Percentiles rank a stretch among this genome's conserved stretches.
Conservation (phyloP, 306 rosid genomes). For the Neltuma alba region DNA sequence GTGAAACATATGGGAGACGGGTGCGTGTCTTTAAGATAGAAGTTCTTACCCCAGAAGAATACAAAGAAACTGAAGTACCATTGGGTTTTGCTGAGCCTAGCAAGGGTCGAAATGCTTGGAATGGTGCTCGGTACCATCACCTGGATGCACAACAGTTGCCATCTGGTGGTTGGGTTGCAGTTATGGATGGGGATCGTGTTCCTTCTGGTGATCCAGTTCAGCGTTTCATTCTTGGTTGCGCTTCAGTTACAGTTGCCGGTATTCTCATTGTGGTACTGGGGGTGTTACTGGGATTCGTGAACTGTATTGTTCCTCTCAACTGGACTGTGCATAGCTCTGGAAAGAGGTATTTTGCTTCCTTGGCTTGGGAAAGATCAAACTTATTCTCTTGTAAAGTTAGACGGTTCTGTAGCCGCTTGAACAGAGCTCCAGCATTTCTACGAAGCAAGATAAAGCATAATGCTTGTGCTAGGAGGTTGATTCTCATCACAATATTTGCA, state of each 20-base stretch:
- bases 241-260: conserved; percentile 68
- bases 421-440: conserved; percentile 65
- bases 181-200: conserved; percentile 96
- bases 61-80: conserved; percentile 82
- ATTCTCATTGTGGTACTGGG: conserved; percentile 71
- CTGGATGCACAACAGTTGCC: conserved; percentile 83
- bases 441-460: conserved; percentile 76
- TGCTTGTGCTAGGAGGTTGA: conserved; percentile 76
- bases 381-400: conserved; percentile 61
- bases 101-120: conserved; percentile 95
- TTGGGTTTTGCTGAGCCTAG: conserved; percentile 64
- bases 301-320: conserved; percentile 79
- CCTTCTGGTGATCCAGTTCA: conserved; percentile 83
- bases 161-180: conserved; percentile 88
- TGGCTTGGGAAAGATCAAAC: conserved; percentile 78
- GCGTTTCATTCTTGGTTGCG: conserved; percentile 79
- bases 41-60: conserved; percentile 67
- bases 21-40: conserved; percentile 80
- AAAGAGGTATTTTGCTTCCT: conserved; percentile 55
- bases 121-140: conserved; percentile 93
- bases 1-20: conserved; percentile 86
- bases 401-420: conserved; percentile 85
- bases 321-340: conserved; percentile 68
- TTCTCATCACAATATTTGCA: conserved; percentile 61
- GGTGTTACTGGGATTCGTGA: conserved; percentile 79